A percentile compares a stretch with the other conserved stretches of the same genome.
Conservation (phyloP, 78 protist genomes). For the Tieghemostelium lacteum region DNA sequence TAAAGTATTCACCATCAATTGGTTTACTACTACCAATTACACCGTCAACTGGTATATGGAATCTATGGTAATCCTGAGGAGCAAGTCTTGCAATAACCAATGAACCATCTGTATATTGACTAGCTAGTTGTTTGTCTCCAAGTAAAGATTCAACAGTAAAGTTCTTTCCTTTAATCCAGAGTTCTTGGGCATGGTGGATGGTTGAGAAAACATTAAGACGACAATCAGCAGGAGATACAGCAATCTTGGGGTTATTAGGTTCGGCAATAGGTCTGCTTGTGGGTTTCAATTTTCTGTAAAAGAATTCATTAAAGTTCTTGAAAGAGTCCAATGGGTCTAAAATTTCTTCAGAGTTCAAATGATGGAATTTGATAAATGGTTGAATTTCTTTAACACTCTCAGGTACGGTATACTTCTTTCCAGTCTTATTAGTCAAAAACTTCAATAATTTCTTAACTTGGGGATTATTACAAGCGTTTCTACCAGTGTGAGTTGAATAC, state of each 20-base stretch:
- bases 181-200: constrained; percentile 62
- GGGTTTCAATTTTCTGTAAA: constrained; percentile 81
- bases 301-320: constrained; percentile 86
- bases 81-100: constrained; percentile 84
- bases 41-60: constrained; percentile 85
- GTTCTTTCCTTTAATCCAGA: constrained; percentile 86
- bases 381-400: constrained; percentile 75
- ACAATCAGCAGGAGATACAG: constrained; percentile 86
- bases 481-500: constrained; percentile 71
- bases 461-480: constrained; percentile 23
- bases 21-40: constrained; percentile 33
- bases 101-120: constrained; percentile 80
- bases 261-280: constrained; percentile 77
- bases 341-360: constrained; percentile 68
- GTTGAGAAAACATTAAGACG: constrained; percentile 78
- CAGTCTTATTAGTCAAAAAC: constrained; percentile 54
- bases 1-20: constrained; percentile 72
- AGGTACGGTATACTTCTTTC: constrained; percentile 21
- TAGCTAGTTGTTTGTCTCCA: constrained; percentile 36
- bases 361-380: constrained; percentile 80
- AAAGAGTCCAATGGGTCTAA: constrained; percentile 61
- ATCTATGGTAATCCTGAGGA: constrained; percentile 93
- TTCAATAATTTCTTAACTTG: constrained; percentile 36
- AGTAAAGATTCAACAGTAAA: constrained; percentile 32
- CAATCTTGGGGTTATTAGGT: constrained; percentile 29